These are phyloP conservation scores for Backusella tuberculispora DNA, from an alignment of 192 early-diverging fungal species.

Conservation along the genomic window DNA sequence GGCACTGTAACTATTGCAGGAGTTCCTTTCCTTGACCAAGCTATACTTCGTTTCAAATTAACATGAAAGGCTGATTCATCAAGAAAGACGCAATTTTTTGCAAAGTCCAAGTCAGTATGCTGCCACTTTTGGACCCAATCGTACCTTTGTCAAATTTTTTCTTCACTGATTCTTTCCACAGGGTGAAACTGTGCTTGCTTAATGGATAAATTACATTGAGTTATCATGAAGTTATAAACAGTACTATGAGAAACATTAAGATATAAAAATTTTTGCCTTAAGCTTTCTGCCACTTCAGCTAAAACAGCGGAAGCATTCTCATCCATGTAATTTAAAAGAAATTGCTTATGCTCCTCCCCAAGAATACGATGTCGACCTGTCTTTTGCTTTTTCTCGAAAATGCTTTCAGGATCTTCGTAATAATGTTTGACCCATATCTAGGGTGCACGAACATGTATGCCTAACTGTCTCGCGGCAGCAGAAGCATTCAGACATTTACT, in stretches of 20 bases:
- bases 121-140: constrained; percentile 32
- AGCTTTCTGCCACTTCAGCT: constrained; percentile 21
- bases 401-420: constrained; percentile 30
- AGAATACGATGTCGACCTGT: constrained; percentile 25
- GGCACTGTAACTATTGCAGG: constrained; percentile 22
- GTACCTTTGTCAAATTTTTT: constrained; percentile 27
- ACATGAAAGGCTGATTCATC: constrained; percentile 28
- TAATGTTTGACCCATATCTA: constrained; percentile 29
- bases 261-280: constrained; percentile 18
- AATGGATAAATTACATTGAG: constrained; percentile 24
- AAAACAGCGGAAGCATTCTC: constrained; percentile 26
- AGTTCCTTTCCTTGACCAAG: constrained; percentile 32
- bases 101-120: constrained; percentile 24
- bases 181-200: constrained; percentile 28
- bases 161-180: constrained; percentile 27
- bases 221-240: constrained; percentile 27
- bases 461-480: constrained; percentile 22
- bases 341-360: too few species aligned
- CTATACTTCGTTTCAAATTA: constrained; percentile 26
- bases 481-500: constrained; percentile 14
- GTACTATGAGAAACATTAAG: constrained; percentile 28
- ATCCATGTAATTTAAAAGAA: too few species aligned
- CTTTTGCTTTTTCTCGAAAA: constrained; percentile 21
- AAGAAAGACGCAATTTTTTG: constrained; percentile 28
- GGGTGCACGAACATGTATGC: constrained; percentile 21